Evolutionary conservation across 495 filamentous ascomycete genomes (phyloP), one percentile per base, ranked within the genome.

Genomic region (Xylaria bambusicola): DNA sequence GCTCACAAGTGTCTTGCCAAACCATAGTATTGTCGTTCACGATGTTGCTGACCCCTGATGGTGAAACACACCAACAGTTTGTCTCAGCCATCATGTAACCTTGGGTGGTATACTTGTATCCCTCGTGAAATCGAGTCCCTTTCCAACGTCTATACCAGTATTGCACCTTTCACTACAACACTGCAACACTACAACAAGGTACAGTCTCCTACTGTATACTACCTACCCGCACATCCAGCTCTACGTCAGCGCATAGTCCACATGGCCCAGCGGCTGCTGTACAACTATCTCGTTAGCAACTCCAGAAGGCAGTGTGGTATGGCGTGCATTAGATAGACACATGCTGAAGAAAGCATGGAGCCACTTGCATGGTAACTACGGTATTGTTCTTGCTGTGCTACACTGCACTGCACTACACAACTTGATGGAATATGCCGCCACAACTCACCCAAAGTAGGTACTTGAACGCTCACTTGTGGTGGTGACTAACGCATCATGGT

Each of bases 211-310:
- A 52, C 21, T 2, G 9, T 26, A 23, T 18, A 33, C n/a, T 31
- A 42, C 36, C 15, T 18, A 33, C 26, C n/a, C 38, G 44, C 52
- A 54, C 52, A 7, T 35, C 40, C 35, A 49, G 24, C 46, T 31
- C n/a, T n/a, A 51, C 47, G 15, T 29, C 21, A 24, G 23, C 13
- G 20, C 27, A 20, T 60, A 53, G 26, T 29, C 45, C 48, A 53
- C 57, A 60, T 60, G 48, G 57, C 27, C 36, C 29, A 47, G 56
- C 26, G 56, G 35, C 48, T 52, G 57, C 31, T 17, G 57, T 60
- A 40, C 49, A 45, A 52, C 56, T 50, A 23, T n/a, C n/a, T n/a
- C n/a, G n/a, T n/a, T n/a, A n/a, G n/a, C n/a, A n/a, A n/a, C n/a
- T n/a, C n/a, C n/a, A n/a, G n/a, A n/a, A n/a, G n/a, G n/a, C n/a